Conservation (phyloP, 768 basidiomycete genomes). For the Boletus coccyginus region DNA sequence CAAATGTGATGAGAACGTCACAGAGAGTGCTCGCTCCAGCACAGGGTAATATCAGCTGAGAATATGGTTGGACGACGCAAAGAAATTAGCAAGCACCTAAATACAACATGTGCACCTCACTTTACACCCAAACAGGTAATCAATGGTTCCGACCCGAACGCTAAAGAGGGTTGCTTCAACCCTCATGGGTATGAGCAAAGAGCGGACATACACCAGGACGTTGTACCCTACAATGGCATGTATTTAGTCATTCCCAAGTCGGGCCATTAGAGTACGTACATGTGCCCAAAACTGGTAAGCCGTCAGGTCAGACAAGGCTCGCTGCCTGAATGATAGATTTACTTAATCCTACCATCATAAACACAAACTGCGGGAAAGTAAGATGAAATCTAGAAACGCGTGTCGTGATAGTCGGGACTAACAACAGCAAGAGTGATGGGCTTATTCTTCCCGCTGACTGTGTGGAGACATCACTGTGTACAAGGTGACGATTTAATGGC, state of each 20-base stretch:
- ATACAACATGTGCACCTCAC: not conserved
- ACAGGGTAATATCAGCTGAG: conserved; percentile 1
- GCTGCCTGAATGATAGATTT: not conserved
- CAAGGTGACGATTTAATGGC: not conserved
- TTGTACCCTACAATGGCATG: not conserved
- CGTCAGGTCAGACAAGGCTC: not conserved
- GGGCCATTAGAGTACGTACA: not conserved
- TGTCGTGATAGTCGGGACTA: not conserved
- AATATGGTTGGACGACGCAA: no score
- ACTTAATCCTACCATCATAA: not conserved
- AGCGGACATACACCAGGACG: not conserved
- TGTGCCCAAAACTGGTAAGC: not conserved
- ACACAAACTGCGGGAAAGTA: not conserved
- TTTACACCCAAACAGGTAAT: not conserved
- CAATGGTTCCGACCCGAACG: conserved; percentile 5
- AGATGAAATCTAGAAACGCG: not conserved
- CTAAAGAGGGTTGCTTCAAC: not conserved
- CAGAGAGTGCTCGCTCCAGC: conserved; percentile 1
- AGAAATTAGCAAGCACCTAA: not conserved
- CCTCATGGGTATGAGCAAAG: not conserved
- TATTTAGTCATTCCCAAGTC: not conserved
- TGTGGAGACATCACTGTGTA: not conserved
- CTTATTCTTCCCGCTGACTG: conserved; percentile 14
- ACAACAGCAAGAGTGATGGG: conserved; percentile 4
- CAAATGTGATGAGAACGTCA: conserved; percentile 6